Conservation (phyloP, 2,329 filamentous ascomycete species). For the Fusarium sulawesiense region DNA sequence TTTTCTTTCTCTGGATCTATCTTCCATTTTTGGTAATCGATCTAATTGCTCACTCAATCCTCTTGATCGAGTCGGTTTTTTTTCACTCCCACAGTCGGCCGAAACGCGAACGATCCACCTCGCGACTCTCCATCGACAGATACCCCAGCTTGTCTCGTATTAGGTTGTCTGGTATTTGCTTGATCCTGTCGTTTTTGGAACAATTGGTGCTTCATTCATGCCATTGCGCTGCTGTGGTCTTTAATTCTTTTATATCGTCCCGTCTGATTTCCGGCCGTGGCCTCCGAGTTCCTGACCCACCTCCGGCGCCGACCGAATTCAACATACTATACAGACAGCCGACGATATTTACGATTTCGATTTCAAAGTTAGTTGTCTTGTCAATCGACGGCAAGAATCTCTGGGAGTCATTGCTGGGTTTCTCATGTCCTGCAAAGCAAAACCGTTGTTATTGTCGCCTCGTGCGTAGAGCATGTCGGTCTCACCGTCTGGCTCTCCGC, state of each 20-base stretch:
- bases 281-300: conserved; percentile 35
- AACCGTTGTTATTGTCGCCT: conserved; percentile 34
- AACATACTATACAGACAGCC: conserved; percentile 12
- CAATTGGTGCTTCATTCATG: conserved; percentile 30
- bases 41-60: conserved; percentile 21
- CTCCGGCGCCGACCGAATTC: conserved; percentile 25
- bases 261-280: conserved; percentile 27
- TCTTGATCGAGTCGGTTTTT: conserved; percentile 26
- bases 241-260: conserved; percentile 27
- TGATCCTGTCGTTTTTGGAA: conserved; percentile 9
- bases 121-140: conserved; percentile 27
- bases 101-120: conserved; percentile 36
- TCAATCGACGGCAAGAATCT: conserved; percentile 21
- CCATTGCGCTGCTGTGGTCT: conserved; percentile 12
- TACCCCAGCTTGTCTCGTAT: conserved; percentile 30
- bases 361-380: conserved; percentile 20
- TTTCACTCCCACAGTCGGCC: conserved; percentile 4
- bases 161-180: conserved; percentile 16
- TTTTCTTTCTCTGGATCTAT: conserved; percentile 25
- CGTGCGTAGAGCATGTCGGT: conserved; percentile 51
- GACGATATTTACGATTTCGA: conserved; percentile 9
- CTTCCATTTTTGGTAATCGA: conserved; percentile 28
- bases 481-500: conserved; percentile 47
- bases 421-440: conserved; percentile 40
- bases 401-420: conserved; percentile 8